These are phyloP conservation scores for Saccharomycopsis lassenensis DNA, from an alignment of 805 yeast species.

Conservation along the genomic window DNA sequence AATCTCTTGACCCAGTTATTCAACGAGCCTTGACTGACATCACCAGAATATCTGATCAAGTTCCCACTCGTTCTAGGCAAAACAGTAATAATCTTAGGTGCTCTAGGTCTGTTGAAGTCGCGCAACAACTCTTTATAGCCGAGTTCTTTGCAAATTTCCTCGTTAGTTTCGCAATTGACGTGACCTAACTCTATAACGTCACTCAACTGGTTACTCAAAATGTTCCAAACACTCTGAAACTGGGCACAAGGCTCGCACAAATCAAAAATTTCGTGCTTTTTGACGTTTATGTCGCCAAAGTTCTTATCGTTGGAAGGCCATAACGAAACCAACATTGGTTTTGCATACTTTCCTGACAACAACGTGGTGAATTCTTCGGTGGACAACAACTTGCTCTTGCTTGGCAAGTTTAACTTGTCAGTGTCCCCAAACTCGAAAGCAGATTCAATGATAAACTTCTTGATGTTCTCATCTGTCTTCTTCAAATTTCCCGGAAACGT, in stretches of 20 bases:
- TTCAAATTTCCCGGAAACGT: conserved; percentile 38
- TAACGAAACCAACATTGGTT: conserved; percentile 50
- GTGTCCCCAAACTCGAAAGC: conserved; percentile 33
- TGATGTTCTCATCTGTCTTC: conserved; percentile 39
- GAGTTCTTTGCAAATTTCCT: conserved; percentile 40
- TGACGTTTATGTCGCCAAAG: conserved; percentile 24
- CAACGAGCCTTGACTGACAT: conserved; percentile 23
- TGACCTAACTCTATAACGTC: conserved; percentile 37
- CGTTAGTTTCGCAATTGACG: conserved; percentile 45
- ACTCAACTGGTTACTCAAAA: conserved; percentile 38
- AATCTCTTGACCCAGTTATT: conserved; percentile 38
- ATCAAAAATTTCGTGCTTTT: conserved; percentile 29
- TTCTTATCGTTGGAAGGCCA: conserved; percentile 45
- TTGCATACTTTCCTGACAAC: conserved; percentile 37
- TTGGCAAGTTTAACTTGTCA: conserved; percentile 29
- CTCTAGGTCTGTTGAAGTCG: conserved; percentile 16
- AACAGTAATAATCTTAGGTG: conserved; percentile 39
- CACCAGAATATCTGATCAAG: conserved; percentile 31
- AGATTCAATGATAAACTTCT: conserved; percentile 43
- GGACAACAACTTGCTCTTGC: conserved; percentile 30
- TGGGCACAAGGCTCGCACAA: conserved; percentile 40
- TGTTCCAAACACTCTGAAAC: conserved; percentile 47
- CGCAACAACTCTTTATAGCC: conserved; percentile 30
- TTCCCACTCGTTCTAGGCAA: conserved; percentile 42
- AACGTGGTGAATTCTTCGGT: conserved; percentile 35